These are phyloP conservation scores for Euphorbia celastroides DNA, from an alignment of 441 rosid species.

Conservation along the genomic window DNA sequence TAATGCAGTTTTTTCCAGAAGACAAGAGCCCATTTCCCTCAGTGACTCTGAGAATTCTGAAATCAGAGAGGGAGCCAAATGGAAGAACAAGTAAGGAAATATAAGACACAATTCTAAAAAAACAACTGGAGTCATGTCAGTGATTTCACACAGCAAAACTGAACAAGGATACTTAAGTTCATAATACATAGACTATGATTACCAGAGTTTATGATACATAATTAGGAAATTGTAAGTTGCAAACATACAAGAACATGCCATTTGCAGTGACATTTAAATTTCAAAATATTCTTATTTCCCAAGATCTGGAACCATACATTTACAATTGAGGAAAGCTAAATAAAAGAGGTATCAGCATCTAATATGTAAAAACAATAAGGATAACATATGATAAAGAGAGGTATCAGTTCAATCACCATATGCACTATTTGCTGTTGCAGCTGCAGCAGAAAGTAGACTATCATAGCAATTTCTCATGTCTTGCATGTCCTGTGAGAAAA, in stretches of 20 bases:
- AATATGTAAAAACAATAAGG: conserved; percentile 1
- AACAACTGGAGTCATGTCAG: background rate
- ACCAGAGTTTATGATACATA: background rate
- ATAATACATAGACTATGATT: too few species aligned
- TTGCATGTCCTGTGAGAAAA: conserved; percentile 67
- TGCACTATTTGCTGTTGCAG: conserved; percentile 91
- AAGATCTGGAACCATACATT: background rate
- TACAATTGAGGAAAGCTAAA: background rate
- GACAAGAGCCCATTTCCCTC: conserved; percentile 91
- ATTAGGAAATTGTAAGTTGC: background rate
- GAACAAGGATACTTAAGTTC: background rate
- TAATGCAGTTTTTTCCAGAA: conserved; percentile 60
- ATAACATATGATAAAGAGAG: background rate
- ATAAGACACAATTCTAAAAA: background rate
- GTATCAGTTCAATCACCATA: conserved; percentile 46
- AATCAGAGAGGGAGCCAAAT: conserved; percentile 18
- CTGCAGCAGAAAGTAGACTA: conserved; percentile 93
- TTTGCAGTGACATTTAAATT: background rate
- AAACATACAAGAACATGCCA: background rate
- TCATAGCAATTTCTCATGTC: conserved; percentile 88
- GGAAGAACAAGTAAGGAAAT: background rate
- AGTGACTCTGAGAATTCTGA: conserved; percentile 95
- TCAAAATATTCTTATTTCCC: background rate
- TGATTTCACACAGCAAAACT: background rate
- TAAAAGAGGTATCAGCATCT: background rate